Percentiles rank a stretch among this genome's conserved stretches.
Evolutionary conservation across 176 grass and related monocot species (phyloP).

Genomic region (Bonia amplexicaulis): DNA sequence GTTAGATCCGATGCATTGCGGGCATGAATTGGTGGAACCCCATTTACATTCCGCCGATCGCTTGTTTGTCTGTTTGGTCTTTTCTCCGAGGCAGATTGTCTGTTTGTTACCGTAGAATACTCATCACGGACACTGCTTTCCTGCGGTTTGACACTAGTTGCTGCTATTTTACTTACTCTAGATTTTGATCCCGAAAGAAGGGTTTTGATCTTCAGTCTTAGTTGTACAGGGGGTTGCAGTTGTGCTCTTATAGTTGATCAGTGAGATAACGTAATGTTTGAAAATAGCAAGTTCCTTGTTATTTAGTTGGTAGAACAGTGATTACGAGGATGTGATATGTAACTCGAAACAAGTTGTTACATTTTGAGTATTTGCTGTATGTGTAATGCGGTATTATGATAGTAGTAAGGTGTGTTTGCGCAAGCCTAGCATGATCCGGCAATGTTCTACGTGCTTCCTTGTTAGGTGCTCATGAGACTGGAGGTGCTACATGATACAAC

Average conservation of each 20-base stretch:
- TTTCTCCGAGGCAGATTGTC: not conserved
- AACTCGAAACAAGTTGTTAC: not conserved
- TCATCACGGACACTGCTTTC: not conserved
- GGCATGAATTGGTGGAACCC: not conserved
- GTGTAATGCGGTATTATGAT: not conserved
- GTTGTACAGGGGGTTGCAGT: not conserved
- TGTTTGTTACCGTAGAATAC: not conserved
- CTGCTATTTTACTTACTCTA: not conserved
- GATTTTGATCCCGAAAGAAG: not conserved
- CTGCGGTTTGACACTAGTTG: not conserved
- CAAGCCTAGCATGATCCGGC: not conserved
- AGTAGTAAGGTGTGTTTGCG: not conserved
- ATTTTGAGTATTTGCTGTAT: not conserved
- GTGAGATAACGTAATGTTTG: not conserved
- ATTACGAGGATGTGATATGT: not conserved
- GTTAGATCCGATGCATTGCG: not conserved
- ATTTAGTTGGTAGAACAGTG: not conserved
- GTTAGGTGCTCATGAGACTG: slow-evolving; percentile 33
- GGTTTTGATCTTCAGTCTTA: not conserved
- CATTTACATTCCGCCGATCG: not conserved
- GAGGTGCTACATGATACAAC: slow-evolving; percentile 10
- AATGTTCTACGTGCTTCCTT: not conserved
- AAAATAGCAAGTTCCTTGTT: not conserved
- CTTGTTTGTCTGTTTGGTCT: not conserved
- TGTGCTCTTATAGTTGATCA: not conserved